Base-by-base conservation (phyloP, 768 basidiomycete species). In the Coprinopsis strossmayeri region DNA sequence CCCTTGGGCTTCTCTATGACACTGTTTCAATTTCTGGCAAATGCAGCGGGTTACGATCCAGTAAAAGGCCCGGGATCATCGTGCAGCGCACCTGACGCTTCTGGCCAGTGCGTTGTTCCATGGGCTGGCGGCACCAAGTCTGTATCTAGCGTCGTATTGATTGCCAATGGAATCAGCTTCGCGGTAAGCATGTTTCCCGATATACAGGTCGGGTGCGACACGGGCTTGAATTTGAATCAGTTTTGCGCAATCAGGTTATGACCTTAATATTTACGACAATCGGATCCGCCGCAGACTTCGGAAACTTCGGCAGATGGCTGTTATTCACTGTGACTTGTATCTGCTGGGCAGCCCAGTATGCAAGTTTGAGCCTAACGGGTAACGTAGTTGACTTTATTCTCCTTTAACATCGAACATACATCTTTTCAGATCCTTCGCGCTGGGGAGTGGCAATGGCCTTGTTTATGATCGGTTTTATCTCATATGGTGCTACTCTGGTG, bases 331-430 rank as follows among this genome's bases (percentile, higher is more conserved):
- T 84, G 9, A 91, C 89, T 0, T 64, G 80, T 37, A 70, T 91
- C 28, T 90, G 86, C 52, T 92, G 90, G 90, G 84, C 67, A 0
- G 77, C 87, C 2, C 87, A 90, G 57, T 92, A 84, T 54, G 79
- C 84, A 0, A 83, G 78, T 59, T 81, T 91, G 74, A 72, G 77
- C 18, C 69, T 91, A 18, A 87, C 85, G 0, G 67, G 86, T 86
- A 56, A 18, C 15, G 78, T 67, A 15, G 34, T 18, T 17, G 3
- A 5, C 32, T 3, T 15, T 32, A 27, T 21, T 9, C n/a, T 21
- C 5, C 13, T 2, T 11, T 1, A 25, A 5, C 20, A 17, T 3
- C n/a, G 32, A 17, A 47, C 23, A 35, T 4, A 18, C 11, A 5
- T 28, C 40, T 2, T 18, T 15, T 27, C 53, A 86, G 85, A 65